Base-by-base conservation (phyloP, 495 filamentous ascomycete species). In the Penicillium daleae region DNA sequence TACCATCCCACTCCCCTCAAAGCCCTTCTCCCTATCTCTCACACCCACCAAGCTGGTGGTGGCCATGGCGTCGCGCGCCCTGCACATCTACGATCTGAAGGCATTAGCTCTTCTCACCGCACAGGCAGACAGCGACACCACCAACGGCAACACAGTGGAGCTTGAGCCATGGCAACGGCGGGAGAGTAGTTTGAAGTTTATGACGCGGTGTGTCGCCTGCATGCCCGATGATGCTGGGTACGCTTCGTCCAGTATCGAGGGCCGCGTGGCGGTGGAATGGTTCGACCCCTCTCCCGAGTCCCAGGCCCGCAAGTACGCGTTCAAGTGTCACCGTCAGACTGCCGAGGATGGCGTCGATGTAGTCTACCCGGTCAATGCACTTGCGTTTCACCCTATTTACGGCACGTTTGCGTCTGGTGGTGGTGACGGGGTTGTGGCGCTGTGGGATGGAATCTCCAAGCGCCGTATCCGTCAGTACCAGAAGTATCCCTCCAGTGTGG, bases 171-270 rank as follows among this genome's bases (percentile, higher is more conserved):
- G 89, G 90, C 95, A 98, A 71, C 86, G 88, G 50, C 85, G 95
- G 40, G 95, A 99, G 73, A 93, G 90, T 56, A 91, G 88, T 19
- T 81, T 99, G 71, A 97, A 97, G 73, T 98, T 96, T 81, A 93
- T 96, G 84, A 97, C 93, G 2, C 86, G 95, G 53, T 90, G 90
- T 46, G 90, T 97, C 1, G 87, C 92, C n/a, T 97, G 93, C 76
- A 99, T 98, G 95, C 94, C 95, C 9, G 91, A 92, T 63, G 94
- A 96, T 68, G 89, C 87, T 6, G 95, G 95, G 0, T 99, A 97
- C 74, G 92, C 94, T 6, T 92, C 87, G 0, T 88, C 85, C 21
- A 90, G 86, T 63, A 97, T 99, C 71, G 95, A 99, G 70, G 95
- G 95, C 15, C 86, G 95, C 65, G 90, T 97, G 0, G 94, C 92